Percentiles rank a stretch among this genome's conserved stretches.
Evolutionary conservation across 257 asterid genomes (phyloP).

Genomic region (Eustoma russellianum): DNA sequence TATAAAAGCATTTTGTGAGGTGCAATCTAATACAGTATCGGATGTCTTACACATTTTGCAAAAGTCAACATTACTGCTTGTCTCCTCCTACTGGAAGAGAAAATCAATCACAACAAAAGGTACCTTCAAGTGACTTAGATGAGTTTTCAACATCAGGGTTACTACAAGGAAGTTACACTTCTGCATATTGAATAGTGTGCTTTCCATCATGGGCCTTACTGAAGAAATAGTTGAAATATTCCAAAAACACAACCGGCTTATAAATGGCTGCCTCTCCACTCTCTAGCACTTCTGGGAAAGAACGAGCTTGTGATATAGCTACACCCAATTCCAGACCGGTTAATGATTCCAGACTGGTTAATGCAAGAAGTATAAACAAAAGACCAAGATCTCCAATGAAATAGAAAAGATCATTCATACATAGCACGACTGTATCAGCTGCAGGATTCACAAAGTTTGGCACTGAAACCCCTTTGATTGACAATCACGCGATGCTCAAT

Average conservation of each 20-base stretch:
- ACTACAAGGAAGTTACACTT: conserved; percentile 17
- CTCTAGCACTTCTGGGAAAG: conserved; percentile 30
- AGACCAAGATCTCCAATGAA: too few species aligned
- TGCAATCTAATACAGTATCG: background rate
- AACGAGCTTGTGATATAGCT: too few species aligned
- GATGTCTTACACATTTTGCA: too few species aligned
- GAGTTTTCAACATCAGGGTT: too few species aligned
- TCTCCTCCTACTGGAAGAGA: background rate
- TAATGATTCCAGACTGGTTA: too few species aligned
- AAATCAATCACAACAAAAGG: background rate
- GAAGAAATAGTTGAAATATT: conserved; percentile 45
- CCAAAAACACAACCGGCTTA: conserved; percentile 27
- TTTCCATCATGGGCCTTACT: conserved; percentile 50
- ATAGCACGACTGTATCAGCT: conserved; percentile 26
- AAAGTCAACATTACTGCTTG: background rate
- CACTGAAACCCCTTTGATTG: conserved; percentile 29
- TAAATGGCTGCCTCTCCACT: conserved; percentile 33
- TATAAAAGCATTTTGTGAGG: too few species aligned
- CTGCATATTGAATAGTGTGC: conserved; percentile 33
- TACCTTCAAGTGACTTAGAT: too few species aligned
- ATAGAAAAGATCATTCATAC: too few species aligned
- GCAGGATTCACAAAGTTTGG: conserved; percentile 39
- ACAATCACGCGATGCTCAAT: conserved; percentile 45
- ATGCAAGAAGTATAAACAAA: too few species aligned
- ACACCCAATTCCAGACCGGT: too few species aligned